Percentiles rank a stretch among this genome's conserved stretches.
Conservation (phyloP, 106 monocot species). For the Allium sativum region DNA sequence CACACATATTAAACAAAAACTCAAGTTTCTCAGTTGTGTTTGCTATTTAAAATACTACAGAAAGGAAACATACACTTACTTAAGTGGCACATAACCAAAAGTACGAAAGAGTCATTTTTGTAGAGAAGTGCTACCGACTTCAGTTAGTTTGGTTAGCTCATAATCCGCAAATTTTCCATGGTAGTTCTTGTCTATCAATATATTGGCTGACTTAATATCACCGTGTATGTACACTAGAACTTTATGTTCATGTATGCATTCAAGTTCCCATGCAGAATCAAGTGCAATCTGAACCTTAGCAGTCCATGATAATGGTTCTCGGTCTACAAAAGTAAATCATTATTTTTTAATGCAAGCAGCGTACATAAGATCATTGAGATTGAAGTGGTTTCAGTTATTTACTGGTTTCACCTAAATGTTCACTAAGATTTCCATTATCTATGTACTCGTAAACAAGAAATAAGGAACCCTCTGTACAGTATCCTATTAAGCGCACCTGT, state of each 20-base stretch:
- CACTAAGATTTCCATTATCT: conserved; percentile 50
- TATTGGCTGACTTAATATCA: conserved; percentile 60
- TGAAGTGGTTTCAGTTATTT: no score
- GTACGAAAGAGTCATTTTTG: conserved; percentile 33
- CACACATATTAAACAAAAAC: no score
- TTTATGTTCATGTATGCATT: conserved; percentile 61
- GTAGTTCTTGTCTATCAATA: conserved; percentile 41
- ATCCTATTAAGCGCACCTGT: conserved; percentile 58
- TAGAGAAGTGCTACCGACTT: conserved; percentile 21
- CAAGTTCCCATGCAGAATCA: conserved; percentile 58
- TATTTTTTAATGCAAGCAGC: neutral
- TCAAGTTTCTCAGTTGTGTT: no score
- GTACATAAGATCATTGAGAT: neutral
- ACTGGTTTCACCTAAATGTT: conserved; percentile 43
- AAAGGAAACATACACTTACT: no score
- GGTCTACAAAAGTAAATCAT: conserved; percentile 19
- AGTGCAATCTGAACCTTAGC: conserved; percentile 50
- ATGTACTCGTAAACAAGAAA: conserved; percentile 54
- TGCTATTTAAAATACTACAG: no score
- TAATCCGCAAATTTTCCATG: conserved; percentile 63
- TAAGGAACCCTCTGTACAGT: conserved; percentile 28
- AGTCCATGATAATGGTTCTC: conserved; percentile 37
- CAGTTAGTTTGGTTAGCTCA: conserved; percentile 50
- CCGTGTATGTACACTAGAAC: conserved; percentile 46
- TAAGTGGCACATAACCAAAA: conserved; percentile 63